Conservation (phyloP, 1,284 basidiomycete genomes). For the Somion occarium region DNA sequence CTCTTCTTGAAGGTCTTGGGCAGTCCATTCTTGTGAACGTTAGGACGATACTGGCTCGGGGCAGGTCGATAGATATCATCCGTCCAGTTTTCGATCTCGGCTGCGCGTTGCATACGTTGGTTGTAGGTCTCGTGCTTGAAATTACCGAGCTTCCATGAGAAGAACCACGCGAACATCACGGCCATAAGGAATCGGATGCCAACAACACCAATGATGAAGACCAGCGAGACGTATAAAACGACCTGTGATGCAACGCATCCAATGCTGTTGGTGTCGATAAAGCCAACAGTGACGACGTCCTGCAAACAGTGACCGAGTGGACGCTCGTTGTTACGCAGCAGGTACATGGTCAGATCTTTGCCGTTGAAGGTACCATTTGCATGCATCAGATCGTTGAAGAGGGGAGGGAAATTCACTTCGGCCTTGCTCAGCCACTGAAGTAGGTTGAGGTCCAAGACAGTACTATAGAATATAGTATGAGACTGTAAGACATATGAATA, state of each 20-base stretch:
- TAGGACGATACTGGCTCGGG: conserved; percentile 88
- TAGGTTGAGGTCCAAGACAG: conserved; percentile 84
- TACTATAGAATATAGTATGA: conserved; percentile 37
- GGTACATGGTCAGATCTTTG: conserved; percentile 82
- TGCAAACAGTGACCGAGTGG: conserved; percentile 78
- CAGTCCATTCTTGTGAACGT: conserved; percentile 68
- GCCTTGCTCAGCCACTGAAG: conserved; percentile 79
- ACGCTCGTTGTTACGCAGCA: conserved; percentile 64
- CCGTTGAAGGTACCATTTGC: conserved; percentile 74
- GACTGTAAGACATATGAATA: not conserved
- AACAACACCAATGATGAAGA: conserved; percentile 98
- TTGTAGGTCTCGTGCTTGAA: conserved; percentile 94
- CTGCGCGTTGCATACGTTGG: conserved; percentile 87
- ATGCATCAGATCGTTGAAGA: conserved; percentile 78
- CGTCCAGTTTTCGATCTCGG: conserved; percentile 95
- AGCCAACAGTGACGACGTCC: conserved; percentile 86
- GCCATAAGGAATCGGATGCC: conserved; percentile 96
- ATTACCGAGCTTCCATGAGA: conserved; percentile 89
- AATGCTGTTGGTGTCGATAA: conserved; percentile 90
- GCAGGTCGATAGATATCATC: conserved; percentile 95
- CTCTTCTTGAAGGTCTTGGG: conserved; percentile 53
- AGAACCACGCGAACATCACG: conserved; percentile 96
- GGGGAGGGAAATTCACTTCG: conserved; percentile 74
- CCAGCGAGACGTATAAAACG: conserved; percentile 91
- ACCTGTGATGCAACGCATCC: conserved; percentile 95